Evolutionary conservation across 176 grass and related monocot species (phyloP).

Genomic region (Dactylis glomerata): DNA sequence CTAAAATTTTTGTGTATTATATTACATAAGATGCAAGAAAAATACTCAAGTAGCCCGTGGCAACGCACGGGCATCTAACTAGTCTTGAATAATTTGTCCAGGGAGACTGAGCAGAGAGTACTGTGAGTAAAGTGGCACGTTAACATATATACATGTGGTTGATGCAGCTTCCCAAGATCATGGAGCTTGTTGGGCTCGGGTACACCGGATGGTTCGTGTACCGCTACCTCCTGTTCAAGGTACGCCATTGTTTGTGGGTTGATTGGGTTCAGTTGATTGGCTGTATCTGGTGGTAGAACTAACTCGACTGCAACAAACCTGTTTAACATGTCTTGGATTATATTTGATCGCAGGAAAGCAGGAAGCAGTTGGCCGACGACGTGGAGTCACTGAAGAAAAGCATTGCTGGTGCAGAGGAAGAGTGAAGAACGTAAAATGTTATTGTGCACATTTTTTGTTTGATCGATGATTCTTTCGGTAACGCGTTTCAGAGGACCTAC

Average conservation of each 20-base stretch:
- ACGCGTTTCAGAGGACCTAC: background rate
- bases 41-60: too few species aligned
- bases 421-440: conserved; percentile 18
- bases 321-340: background rate
- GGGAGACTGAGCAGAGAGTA: background rate
- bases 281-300: background rate
- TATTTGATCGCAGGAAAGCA: conserved; percentile 52
- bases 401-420: conserved; percentile 58
- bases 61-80: too few species aligned
- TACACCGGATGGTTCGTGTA: conserved; percentile 96
- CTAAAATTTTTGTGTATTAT: too few species aligned
- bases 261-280: background rate
- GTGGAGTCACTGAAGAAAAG: conserved; percentile 79
- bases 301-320: background rate
- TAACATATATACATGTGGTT: background rate
- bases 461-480: background rate
- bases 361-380: conserved; percentile 67
- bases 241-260: background rate
- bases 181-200: conserved; percentile 88
- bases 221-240: conserved; percentile 97
- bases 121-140: background rate
- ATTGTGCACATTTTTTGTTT: conserved; percentile 15
- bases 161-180: conserved; percentile 82
- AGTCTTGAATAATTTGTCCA: background rate
- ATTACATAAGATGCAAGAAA: too few species aligned